These are phyloP conservation scores for Aspergillus novofumigatus DNA, from an alignment of 2,329 filamentous ascomycete genomes.

Conservation along the genomic window DNA sequence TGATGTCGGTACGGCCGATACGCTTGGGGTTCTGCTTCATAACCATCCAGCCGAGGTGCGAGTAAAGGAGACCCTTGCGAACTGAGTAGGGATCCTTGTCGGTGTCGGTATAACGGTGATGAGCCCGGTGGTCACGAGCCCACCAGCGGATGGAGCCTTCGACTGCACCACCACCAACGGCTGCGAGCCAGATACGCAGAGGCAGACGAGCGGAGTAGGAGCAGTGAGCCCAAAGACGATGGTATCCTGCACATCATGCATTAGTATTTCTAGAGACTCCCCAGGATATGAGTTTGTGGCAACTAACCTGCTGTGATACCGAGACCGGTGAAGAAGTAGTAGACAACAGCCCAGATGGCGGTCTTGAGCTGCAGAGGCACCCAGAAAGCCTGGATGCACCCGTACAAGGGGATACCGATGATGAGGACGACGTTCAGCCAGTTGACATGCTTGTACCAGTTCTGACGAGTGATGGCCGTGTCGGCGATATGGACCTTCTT, in stretches of 20 bases:
- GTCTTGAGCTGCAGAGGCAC: constrained; percentile 70
- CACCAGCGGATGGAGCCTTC: constrained; percentile 87
- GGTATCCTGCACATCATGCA: constrained; percentile 54
- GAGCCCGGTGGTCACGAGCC: constrained; percentile 79
- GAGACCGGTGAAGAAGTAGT: constrained; percentile 80
- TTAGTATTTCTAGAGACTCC: not conserved
- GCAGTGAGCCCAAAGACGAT: constrained; percentile 80
- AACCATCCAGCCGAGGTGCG: constrained; percentile 84
- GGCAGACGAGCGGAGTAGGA: constrained; percentile 74
- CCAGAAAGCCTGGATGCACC: constrained; percentile 72
- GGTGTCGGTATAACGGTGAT: constrained; percentile 89
- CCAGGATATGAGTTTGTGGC: not conserved
- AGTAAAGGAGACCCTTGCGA: constrained; percentile 81
- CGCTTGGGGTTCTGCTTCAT: constrained; percentile 91
- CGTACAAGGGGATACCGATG: constrained; percentile 68
- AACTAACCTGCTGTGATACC: constrained; percentile 71
- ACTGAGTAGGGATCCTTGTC: constrained; percentile 90
- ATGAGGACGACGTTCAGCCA: constrained; percentile 87
- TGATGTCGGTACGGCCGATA: constrained; percentile 82
- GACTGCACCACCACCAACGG: constrained; percentile 75
- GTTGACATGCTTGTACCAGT: constrained; percentile 91
- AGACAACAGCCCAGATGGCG: constrained; percentile 66
- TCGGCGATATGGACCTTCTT: constrained; percentile 86
- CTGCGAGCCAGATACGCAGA: constrained; percentile 76
- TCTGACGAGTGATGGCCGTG: constrained; percentile 70